These are phyloP conservation scores for Scopulariopsis brevicaulis DNA, from an alignment of 2,329 filamentous ascomycete species.

Conservation along the genomic window DNA sequence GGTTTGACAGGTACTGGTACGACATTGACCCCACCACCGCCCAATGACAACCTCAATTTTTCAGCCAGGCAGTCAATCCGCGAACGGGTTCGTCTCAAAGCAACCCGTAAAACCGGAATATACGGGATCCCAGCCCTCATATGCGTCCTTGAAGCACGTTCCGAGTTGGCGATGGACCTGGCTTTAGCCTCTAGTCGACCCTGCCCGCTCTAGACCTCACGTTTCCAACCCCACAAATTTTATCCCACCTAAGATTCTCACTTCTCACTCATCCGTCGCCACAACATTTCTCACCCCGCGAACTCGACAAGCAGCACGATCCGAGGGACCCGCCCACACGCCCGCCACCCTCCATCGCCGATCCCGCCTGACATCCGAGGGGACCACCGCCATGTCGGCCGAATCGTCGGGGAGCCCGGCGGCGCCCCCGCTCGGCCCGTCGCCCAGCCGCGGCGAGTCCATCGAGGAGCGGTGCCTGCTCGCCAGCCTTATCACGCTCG, in stretches of 20 bases:
- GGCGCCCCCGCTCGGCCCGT: conserved; percentile 20
- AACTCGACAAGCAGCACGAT: neutral
- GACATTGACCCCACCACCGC: neutral
- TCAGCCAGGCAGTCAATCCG: too few species aligned
- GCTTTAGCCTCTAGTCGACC: neutral
- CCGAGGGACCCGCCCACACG: neutral
- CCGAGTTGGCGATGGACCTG: neutral
- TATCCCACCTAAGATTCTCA: neutral
- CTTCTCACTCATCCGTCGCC: neutral
- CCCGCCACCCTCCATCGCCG: neutral
- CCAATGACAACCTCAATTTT: neutral
- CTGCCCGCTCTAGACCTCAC: neutral
- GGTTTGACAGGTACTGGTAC: neutral
- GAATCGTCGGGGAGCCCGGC: conserved; percentile 8
- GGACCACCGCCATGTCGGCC: neutral
- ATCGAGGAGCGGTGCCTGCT: conserved; percentile 55
- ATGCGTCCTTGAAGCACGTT: neutral
- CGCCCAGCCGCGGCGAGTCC: conserved; percentile 24
- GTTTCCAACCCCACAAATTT: neutral
- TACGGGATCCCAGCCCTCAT: neutral
- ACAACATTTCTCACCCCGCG: neutral
- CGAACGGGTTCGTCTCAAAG: too few species aligned
- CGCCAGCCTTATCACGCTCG: conserved; percentile 47
- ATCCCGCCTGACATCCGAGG: neutral
- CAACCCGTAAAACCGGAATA: too few species aligned